These are phyloP conservation scores for Scedosporium dehoogii DNA, from an alignment of 2,329 filamentous ascomycete species.

Conservation along the genomic window DNA sequence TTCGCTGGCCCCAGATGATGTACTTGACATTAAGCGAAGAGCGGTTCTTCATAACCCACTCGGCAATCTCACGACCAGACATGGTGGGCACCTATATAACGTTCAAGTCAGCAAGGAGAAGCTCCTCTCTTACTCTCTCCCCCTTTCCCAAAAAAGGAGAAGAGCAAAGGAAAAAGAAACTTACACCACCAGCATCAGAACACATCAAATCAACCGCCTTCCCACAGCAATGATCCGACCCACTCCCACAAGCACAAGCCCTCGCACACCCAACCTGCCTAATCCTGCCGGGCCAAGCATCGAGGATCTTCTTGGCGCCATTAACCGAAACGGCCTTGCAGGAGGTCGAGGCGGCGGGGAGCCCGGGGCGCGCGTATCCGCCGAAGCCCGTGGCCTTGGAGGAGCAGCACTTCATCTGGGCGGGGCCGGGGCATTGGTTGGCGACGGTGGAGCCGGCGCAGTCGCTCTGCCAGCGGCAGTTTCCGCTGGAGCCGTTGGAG, in stretches of 20 bases:
- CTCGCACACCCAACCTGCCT: conserved; percentile 24
- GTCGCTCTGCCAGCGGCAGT: conserved; percentile 28
- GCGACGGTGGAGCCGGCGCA: conserved; percentile 21
- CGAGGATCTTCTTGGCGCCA: conserved; percentile 24
- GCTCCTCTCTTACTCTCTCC: neutral
- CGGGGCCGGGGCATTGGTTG: conserved; percentile 27
- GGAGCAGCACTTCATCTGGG: conserved; percentile 28
- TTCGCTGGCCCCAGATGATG: conserved; percentile 39
- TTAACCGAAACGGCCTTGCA: conserved; percentile 25
- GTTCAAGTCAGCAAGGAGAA: neutral
- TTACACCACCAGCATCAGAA: conserved; percentile 26
- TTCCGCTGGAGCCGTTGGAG: conserved; percentile 19
- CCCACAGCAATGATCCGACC: conserved; percentile 27
- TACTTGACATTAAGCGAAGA: conserved; percentile 32
- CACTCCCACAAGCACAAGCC: conserved; percentile 21
- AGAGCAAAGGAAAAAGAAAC: conserved; percentile 9
- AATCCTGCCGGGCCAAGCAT: conserved; percentile 23
- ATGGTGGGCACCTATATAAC: conserved; percentile 20
- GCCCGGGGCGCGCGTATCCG: conserved; percentile 21
- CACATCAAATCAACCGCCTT: conserved; percentile 28
- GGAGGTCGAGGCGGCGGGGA: conserved; percentile 21
- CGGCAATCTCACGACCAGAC: conserved; percentile 32
- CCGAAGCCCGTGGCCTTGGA: conserved; percentile 21
- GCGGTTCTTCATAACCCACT: conserved; percentile 38
- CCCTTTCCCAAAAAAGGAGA: neutral